Evolutionary conservation across 73 alveolate genomes (phyloP).

Genomic region (Blepharisma japonicum): DNA sequence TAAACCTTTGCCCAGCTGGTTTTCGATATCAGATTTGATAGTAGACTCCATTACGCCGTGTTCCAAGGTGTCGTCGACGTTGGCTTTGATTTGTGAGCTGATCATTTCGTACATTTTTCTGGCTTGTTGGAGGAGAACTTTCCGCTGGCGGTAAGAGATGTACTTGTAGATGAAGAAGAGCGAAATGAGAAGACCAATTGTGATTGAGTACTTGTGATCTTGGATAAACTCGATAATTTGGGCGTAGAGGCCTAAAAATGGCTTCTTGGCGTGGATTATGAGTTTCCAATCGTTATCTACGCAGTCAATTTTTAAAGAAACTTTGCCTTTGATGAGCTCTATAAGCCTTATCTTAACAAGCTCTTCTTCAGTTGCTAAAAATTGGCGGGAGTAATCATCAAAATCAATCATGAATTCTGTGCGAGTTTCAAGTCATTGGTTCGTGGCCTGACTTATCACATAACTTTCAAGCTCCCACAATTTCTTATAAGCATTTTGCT

Average conservation of each 20-base stretch:
- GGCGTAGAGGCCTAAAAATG: slow-evolving; percentile 7
- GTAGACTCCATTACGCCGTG: background rate
- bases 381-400: background rate
- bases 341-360: background rate
- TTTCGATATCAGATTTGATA: background rate
- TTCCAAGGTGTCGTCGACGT: slow-evolving; percentile 21
- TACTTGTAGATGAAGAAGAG: background rate
- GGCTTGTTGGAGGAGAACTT: background rate
- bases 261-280: background rate
- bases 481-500: background rate
- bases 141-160: background rate
- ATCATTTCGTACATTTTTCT: slow-evolving; percentile 7
- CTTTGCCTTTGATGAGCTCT: background rate
- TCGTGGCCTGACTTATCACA: background rate
- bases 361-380: background rate
- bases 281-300: background rate
- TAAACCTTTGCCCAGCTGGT: background rate
- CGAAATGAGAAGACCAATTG: background rate
- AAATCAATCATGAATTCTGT: background rate
- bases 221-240: background rate
- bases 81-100: slow-evolving; percentile 2
- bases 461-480: background rate
- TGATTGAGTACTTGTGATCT: background rate
- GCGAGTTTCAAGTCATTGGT: background rate
- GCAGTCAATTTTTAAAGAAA: background rate